Evolutionary conservation across 805 yeast genomes (phyloP), one percentile per base, ranked within the genome.

Genomic region (Candida tibetensis): DNA sequence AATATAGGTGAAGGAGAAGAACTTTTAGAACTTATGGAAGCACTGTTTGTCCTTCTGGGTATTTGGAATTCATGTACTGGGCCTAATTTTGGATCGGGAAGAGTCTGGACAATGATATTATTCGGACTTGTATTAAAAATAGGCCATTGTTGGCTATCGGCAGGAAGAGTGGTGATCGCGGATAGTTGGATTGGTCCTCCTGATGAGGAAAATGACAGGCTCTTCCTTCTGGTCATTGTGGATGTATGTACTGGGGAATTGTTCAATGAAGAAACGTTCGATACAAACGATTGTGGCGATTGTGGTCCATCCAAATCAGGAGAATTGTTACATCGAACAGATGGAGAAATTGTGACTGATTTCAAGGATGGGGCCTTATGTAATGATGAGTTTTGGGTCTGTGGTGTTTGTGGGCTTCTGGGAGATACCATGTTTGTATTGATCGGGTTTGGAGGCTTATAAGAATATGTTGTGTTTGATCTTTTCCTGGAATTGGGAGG

Each of bases 271-370:
- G 32, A 12, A 9, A 19, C 12, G 5, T 15, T 39, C 4, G 56
- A 47, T 13, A 36, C 15, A 2, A 36, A 30, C 14, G 56, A 53
- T 22, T 44, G 50, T 12, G 58, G 58, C 7, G 59, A 54, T 3
- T 28, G 12, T 4, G 51, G 42, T 4, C 31, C 27, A n/a, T 18
- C 32, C 13, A 14, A 14, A 2, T 30, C 32, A 21, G n/a, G 14
- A 13, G 22, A 37, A 17, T 36, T 27, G 17, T 39, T 36, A 21
- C 37, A 36, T 33, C 63, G 44, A 0, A 53, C 45, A 36, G 63
- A 63, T 7, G 71, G 72, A 9, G 70, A 61, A 7, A 66, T 64
- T 3, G 70, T 62, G 4, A 69, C 53, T 4, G 69, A 58, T 37
- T 66, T 66, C 28, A 69, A 51, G 1, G 72, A 64, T 9, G 65